Evolutionary conservation across 345 rosid genomes (phyloP).

Genomic region (Eucalyptus guilfoylei): DNA sequence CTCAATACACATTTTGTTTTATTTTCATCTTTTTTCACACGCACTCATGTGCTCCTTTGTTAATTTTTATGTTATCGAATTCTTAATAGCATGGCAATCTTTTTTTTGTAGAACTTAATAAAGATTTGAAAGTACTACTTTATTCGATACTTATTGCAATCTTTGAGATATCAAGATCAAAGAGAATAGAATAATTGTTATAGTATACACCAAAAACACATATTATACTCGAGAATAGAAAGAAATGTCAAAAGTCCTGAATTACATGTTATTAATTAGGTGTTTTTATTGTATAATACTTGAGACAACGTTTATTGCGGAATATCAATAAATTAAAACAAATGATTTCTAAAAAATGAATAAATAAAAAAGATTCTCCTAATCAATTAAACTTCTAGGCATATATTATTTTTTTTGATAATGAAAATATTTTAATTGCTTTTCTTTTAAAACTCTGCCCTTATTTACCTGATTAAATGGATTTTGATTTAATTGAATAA

Average conservation of each 20-base stretch:
- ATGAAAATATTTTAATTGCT: neutral
- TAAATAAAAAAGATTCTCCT: too few species aligned
- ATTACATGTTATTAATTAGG: neutral
- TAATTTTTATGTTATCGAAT: neutral
- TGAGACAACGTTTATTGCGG: neutral
- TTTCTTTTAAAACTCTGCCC: neutral
- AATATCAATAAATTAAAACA: too few species aligned
- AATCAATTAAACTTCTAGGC: neutral
- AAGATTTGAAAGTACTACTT: neutral
- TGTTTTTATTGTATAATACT: neutral
- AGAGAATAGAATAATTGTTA: rapidly evolving
- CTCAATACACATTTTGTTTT: neutral
- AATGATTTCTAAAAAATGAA: neutral
- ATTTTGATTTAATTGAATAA: neutral
- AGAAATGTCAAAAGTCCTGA: neutral
- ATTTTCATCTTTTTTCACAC: neutral
- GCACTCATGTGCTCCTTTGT: neutral
- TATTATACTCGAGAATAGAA: neutral
- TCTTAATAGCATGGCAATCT: neutral
- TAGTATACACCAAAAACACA: neutral
- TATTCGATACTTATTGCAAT: neutral
- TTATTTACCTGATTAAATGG: neutral
- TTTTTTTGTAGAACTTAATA: neutral
- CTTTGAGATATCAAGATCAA: neutral
- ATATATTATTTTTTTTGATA: too few species aligned